Evolutionary conservation across 2,329 filamentous ascomycete genomes (phyloP).

Genomic region (Aspergillus viridinutans): DNA sequence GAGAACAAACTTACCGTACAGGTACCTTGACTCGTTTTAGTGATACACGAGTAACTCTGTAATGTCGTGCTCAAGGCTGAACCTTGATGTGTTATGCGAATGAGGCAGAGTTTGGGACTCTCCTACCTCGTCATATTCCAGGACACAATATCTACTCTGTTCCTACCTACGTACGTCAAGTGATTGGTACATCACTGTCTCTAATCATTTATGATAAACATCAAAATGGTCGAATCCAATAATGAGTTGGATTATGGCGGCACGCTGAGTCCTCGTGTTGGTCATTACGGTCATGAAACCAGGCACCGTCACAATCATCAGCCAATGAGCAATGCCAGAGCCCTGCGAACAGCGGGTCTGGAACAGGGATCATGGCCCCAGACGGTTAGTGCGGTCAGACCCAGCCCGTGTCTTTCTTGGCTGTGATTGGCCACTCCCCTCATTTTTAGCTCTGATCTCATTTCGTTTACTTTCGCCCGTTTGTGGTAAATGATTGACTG

Average conservation of each 20-base stretch:
- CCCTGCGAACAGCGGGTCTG: slow-evolving; percentile 3
- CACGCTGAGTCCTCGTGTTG: slow-evolving; percentile 6
- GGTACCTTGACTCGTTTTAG: not conserved
- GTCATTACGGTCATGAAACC: slow-evolving; percentile 18
- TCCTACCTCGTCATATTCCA: not conserved
- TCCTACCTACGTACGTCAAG: not conserved
- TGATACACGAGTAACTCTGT: no score
- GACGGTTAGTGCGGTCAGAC: slow-evolving; percentile 1
- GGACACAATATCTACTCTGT: not conserved
- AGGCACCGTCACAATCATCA: slow-evolving; percentile 17
- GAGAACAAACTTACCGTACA: not conserved
- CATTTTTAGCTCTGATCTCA: slow-evolving; percentile 12
- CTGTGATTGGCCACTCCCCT: slow-evolving; percentile 14
- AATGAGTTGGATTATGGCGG: not conserved
- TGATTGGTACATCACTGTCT: no score
- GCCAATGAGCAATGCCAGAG: slow-evolving; percentile 5
- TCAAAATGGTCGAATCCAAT: no score
- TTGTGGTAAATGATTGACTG: slow-evolving; percentile 5
- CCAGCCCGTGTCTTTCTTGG: not conserved
- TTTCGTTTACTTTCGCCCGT: slow-evolving; percentile 15
- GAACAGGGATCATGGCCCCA: not conserved
- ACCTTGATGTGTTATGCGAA: not conserved
- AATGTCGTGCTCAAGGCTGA: not conserved
- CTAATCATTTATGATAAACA: no score
- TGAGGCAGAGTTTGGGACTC: not conserved